Conservation (phyloP, 345 rosid genomes). For the Sonneratia caseolaris region DNA sequence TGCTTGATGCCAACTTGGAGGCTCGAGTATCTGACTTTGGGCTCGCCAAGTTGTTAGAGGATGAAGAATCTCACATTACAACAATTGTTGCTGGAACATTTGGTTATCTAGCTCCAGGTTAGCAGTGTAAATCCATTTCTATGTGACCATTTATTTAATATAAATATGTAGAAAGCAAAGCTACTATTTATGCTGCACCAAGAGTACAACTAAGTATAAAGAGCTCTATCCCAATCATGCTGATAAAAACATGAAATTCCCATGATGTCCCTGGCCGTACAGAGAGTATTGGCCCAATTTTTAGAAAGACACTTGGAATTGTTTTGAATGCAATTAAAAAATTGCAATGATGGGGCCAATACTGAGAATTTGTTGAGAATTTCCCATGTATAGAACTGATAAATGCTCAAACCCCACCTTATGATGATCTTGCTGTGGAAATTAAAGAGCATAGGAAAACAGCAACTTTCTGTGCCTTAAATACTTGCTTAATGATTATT, state of each 20-base stretch:
- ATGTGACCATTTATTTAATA: neutral
- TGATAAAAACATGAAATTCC: neutral
- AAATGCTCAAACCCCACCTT: neutral
- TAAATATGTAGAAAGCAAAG: neutral
- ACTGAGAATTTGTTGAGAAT: neutral
- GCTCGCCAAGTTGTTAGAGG: constrained; percentile 88
- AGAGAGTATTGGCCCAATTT: neutral
- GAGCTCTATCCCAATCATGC: neutral
- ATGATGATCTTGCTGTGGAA: neutral
- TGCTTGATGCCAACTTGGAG: constrained; percentile 93
- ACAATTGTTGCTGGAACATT: constrained; percentile 99
- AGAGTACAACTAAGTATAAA: neutral
- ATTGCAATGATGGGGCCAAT: neutral
- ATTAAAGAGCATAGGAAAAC: neutral
- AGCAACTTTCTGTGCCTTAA: neutral
- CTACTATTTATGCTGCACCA: neutral
- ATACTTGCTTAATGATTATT: neutral
- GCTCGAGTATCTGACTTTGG: constrained; percentile 99
- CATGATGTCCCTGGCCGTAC: neutral
- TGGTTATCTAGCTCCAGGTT: constrained; percentile 99
- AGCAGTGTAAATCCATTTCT: neutral
- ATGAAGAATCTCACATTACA: constrained; percentile 95
- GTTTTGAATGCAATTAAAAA: neutral
- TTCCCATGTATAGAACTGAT: neutral
- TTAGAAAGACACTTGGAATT: neutral